Evolutionary conservation across 2,329 filamentous ascomycete species (phyloP).

Genomic region (Penicillium nordicum): DNA sequence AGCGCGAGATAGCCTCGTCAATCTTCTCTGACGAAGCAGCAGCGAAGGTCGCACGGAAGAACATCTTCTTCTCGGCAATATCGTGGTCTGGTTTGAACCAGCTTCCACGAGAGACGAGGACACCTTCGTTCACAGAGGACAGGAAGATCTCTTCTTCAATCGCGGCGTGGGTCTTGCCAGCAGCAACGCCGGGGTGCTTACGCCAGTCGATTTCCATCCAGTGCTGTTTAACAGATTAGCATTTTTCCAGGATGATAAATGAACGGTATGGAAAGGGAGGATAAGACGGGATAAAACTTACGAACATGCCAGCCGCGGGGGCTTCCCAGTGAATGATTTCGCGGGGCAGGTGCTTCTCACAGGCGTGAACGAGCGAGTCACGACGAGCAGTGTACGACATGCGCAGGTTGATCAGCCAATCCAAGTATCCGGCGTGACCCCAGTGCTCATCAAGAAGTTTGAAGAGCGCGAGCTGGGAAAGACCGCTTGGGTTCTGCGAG

Average conservation of each 20-base stretch:
- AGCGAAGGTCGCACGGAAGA: conserved; percentile 87
- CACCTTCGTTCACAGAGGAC: conserved; percentile 68
- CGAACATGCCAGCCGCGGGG: conserved; percentile 91
- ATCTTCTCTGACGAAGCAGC: conserved; percentile 71
- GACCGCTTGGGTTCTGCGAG: conserved; percentile 79
- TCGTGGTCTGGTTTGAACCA: conserved; percentile 83
- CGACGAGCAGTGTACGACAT: conserved; percentile 76
- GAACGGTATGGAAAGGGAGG: background rate
- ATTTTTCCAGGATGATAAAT: background rate
- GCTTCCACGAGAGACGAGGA: conserved; percentile 77
- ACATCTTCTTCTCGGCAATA: conserved; percentile 61
- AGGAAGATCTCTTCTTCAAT: conserved; percentile 88
- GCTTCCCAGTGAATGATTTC: conserved; percentile 76
- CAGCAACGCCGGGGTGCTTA: conserved; percentile 42
- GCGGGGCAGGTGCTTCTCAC: conserved; percentile 70
- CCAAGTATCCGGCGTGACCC: conserved; percentile 85
- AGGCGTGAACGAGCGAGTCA: conserved; percentile 73
- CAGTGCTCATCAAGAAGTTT: conserved; percentile 90
- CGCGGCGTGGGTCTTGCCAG: conserved; percentile 38
- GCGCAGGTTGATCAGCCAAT: conserved; percentile 82
- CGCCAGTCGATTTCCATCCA: conserved; percentile 49
- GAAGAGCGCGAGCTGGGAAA: conserved; percentile 79
- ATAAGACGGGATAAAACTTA: conserved; percentile 47
- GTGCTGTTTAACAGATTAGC: conserved; percentile 31
- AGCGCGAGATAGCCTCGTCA: conserved; percentile 66